Evolutionary conservation across 2,329 filamentous ascomycete species (phyloP), one percentile per base, ranked within the genome.

Genomic region (Plenodomus biglobosus): DNA sequence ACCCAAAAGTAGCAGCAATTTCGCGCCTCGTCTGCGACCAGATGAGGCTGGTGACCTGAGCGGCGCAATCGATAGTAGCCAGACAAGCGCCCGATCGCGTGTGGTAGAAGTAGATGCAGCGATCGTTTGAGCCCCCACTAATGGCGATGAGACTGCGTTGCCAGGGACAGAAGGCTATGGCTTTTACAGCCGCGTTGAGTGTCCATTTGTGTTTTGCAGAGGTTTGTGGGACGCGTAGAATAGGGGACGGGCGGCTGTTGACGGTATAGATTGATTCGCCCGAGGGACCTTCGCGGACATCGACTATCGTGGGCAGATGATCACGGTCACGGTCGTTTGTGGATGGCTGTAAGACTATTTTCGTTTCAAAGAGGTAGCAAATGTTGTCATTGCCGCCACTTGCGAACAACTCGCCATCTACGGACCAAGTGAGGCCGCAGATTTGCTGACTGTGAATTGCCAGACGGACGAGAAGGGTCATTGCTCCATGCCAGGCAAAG

Each of bases 121-220:
- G 90, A 74, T 99, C 92, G 64, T 95, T 95, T 38, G 89, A 92
- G 19, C 94, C 94, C 34, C 94, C 92, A 2, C 94, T 91, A 1
- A 92, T 95, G 13, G 94, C 94, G 34, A 99, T 74, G 3, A 99
- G 80, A 3, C 87, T 88, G 19, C 88, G 83, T 47, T 92, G 88
- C 92, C 92, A 99, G 0, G 94, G 92, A 55, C 92, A 95, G 72
- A 97, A 97, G 1, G 94, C 91, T 59, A 97, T 94, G 24, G 94
- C 94, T 72, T 99, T 99, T 58, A 97, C 88, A 2, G 94, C 94
- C 0, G 92, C 92, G 20, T 84, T 84, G 68, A 99, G 90, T 10
- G 78, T 71, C 82, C 90, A 94, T 24, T 81, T 81, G 68, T 95
- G 85, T 60, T 81, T 86, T 62, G 88, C 84, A 22, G 78, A 74